Base-by-base conservation (phyloP, 306 rosid genomes). In the Dicorynia guianensis region DNA sequence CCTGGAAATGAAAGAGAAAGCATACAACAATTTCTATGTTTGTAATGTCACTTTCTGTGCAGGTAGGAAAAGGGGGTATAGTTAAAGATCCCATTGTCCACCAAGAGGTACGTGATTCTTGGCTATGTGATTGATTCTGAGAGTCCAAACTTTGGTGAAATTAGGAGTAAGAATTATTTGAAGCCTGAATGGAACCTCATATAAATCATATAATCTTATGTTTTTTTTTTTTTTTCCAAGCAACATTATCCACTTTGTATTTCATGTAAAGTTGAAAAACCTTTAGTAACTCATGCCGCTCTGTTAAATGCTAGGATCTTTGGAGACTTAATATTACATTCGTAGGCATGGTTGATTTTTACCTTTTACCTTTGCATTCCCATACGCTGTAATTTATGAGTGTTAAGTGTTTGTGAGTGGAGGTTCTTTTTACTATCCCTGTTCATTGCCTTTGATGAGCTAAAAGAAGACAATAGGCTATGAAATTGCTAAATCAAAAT, bases 31-130 rank as follows among this genome's bases (percentile, higher is more conserved):
- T 71, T 38, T 72, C 75, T 55, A 58, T 73, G 25, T 58, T 53
- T 74, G 53, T 15, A 44, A 59, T 58, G 18, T 34, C 40, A 17
- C 65, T 71, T 30, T 62, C 33, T 79, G 6, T 79, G 69, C 80
- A 85, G 89, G 89, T 85, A 14, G 89, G 89, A 75, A 82, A 63
- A 77, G 84, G 86, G 30, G 89, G 86, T n/a, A 85, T 85, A 71
- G 89, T 85, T 69, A 85, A 85, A 82, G 89, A 85, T 76, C 86
- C 84, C 5, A 0, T 12, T 9, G 86, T 85, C 63, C 89, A 85
- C 76, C 84, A 85, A 72, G 89, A 85, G 89, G 89, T 85, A 36
- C 0, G 82, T 81, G 11, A 1, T 78, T 67, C 58, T 58, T 56
- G 40, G 61, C 55, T 14, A 12, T 74, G 60, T 74, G 39, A 20